phyloP scores from a whole-genome alignment of 495 filamentous ascomycete species.

The Aspergillus hancockii region DNA sequence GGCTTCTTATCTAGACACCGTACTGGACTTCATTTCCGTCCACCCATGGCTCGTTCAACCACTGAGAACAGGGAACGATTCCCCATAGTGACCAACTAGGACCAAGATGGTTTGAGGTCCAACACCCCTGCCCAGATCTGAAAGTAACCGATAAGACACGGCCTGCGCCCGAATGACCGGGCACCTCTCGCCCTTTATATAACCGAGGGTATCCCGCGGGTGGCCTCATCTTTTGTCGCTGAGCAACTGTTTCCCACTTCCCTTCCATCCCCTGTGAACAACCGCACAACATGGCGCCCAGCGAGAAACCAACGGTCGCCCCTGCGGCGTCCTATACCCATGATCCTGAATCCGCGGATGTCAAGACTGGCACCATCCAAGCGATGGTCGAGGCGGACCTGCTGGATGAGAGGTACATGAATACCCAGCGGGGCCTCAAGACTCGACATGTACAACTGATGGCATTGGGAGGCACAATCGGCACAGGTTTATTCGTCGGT shows the following conservation, averaged over 20 bases:
- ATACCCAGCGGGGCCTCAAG: slow-evolving; percentile 45
- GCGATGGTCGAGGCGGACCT: slow-evolving; percentile 38
- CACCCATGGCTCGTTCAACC: not conserved
- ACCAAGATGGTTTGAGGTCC: not conserved
- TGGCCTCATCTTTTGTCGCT: not conserved
- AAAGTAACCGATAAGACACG: not conserved
- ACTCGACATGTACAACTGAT: slow-evolving; percentile 68
- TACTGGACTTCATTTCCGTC: not conserved
- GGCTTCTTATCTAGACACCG: not conserved
- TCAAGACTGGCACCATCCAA: slow-evolving; percentile 19
- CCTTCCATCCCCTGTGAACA: not conserved
- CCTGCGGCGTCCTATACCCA: not conserved
- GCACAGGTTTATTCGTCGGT: slow-evolving; percentile 59
- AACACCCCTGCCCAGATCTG: not conserved
- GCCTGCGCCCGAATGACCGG: not conserved
- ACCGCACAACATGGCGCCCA: not conserved
- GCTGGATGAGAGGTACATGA: slow-evolving; percentile 41
- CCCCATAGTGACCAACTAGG: too few species aligned
- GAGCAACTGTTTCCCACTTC: not conserved
- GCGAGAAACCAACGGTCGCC: slow-evolving; percentile 4
- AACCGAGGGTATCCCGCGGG: not conserved
- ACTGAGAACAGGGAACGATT: not conserved
- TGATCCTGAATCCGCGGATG: not conserved
- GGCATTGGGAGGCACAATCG: slow-evolving; percentile 69
- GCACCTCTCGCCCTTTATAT: not conserved